These are phyloP conservation scores for Exutisphaerella laricina DNA, from an alignment of 2,329 filamentous ascomycete genomes.

Conservation along the genomic window DNA sequence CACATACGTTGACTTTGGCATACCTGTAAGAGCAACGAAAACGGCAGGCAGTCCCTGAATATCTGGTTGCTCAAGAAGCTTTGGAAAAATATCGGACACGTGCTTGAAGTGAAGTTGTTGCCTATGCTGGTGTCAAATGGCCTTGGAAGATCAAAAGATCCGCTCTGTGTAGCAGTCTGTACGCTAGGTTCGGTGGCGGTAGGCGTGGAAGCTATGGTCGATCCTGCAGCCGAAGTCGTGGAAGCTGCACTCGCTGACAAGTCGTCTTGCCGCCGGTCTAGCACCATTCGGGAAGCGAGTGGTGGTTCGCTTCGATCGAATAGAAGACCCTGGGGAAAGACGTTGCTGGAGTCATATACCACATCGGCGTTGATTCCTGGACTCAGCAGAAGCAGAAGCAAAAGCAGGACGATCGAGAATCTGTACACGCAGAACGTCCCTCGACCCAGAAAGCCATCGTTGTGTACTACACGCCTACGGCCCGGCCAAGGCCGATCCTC, in stretches of 20 bases:
- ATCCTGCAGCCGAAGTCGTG: slow-evolving; percentile 13
- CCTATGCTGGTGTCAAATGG: slow-evolving; percentile 47
- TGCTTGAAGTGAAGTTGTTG: slow-evolving; percentile 47
- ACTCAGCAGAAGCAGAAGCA: slow-evolving; percentile 22
- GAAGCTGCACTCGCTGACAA: slow-evolving; percentile 14
- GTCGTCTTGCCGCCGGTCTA: slow-evolving; percentile 22
- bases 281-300: slow-evolving; percentile 19
- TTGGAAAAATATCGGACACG: slow-evolving; percentile 64
- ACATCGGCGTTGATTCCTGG: slow-evolving; percentile 18
- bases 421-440: too few relatives aligned
- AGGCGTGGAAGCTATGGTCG: slow-evolving; percentile 13
- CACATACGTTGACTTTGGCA: slow-evolving; percentile 32
- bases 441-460: too few relatives aligned
- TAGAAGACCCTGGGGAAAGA: slow-evolving; percentile 20
- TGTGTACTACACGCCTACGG: slow-evolving; percentile 11
- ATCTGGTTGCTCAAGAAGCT: slow-evolving; percentile 59
- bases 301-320: slow-evolving; percentile 28
- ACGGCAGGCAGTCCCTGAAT: slow-evolving; percentile 70
- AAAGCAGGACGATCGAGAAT: slow-evolving; percentile 9
- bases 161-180: slow-evolving; percentile 21
- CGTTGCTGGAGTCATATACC: slow-evolving; percentile 14
- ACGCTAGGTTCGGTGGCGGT: slow-evolving; percentile 14
- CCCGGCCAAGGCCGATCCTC: slow-evolving; percentile 9
- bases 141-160: slow-evolving; percentile 31
- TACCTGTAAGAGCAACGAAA: slow-evolving; percentile 79